Conservation (phyloP, 2,329 filamentous ascomycete species). For the Epichloe amarillans region DNA sequence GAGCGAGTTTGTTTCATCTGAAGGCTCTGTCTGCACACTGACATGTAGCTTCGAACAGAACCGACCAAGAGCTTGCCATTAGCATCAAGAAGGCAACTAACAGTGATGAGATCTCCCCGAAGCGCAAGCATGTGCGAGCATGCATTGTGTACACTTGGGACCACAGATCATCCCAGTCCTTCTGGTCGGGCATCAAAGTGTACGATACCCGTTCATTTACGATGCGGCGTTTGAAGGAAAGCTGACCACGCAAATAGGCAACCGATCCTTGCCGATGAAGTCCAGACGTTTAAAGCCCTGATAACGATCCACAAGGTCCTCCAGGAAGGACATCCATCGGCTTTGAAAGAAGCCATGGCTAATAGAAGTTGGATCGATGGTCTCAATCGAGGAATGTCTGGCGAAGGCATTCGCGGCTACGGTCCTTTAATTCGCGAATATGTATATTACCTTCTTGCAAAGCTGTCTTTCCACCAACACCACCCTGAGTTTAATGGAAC, state of each 20-base stretch:
- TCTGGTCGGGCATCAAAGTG: constrained; percentile 99
- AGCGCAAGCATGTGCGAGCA: constrained; percentile 88
- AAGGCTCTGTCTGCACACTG: neutral
- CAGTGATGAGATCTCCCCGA: constrained; percentile 53
- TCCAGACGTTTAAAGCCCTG: constrained; percentile 96
- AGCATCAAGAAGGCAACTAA: constrained; percentile 60
- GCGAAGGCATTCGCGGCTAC: constrained; percentile 82
- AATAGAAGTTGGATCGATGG: constrained; percentile 89
- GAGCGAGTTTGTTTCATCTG: neutral
- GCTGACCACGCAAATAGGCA: constrained; percentile 41
- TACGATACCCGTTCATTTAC: constrained; percentile 33
- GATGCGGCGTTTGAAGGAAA: neutral
- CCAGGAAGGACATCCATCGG: constrained; percentile 86
- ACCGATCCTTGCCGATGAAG: constrained; percentile 94
- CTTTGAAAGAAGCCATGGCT: constrained; percentile 75
- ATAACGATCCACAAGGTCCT: constrained; percentile 97
- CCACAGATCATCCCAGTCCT: constrained; percentile 86
- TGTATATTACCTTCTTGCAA: constrained; percentile 86
- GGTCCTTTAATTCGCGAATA: constrained; percentile 91
- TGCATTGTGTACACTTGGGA: constrained; percentile 99
- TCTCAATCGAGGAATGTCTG: constrained; percentile 67
- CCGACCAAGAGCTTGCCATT: constrained; percentile 55
- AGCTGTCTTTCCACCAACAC: constrained; percentile 90
- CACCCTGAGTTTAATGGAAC: constrained; percentile 97
- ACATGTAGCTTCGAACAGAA: constrained; percentile 27